phyloP scores from a whole-genome alignment of 768 basidiomycete species.

The Kwoniella dendrophila region DNA sequence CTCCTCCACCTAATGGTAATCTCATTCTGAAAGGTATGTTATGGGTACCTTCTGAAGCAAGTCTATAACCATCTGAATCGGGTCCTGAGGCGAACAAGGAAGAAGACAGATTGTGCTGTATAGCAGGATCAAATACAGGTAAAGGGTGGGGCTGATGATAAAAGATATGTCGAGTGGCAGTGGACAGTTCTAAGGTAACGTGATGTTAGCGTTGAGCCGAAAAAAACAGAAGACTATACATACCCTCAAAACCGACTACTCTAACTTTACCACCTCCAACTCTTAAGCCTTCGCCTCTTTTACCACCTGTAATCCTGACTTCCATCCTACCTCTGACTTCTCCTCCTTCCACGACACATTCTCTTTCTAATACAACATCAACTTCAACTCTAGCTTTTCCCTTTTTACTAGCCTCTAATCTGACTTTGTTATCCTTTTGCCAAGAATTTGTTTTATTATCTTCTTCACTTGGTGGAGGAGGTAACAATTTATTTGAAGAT shows the following conservation, averaged over 20 bases:
- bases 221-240: too few species aligned
- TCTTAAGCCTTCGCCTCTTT: slow-evolving; percentile 63
- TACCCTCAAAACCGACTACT: slow-evolving; percentile 80
- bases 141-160: slow-evolving; percentile 71
- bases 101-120: slow-evolving; percentile 54
- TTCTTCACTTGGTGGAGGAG: slow-evolving; percentile 37
- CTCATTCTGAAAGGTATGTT: slow-evolving; percentile 71
- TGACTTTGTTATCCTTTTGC: slow-evolving; percentile 61
- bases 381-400: slow-evolving; percentile 72
- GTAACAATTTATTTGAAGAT: slow-evolving; percentile 42
- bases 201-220: too few species aligned
- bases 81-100: slow-evolving; percentile 55
- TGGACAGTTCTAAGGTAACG: slow-evolving; percentile 18
- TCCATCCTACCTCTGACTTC: slow-evolving; percentile 70
- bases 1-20: slow-evolving; percentile 64
- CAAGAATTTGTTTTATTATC: slow-evolving; percentile 28
- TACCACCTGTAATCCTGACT: slow-evolving; percentile 65
- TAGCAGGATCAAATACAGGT: slow-evolving; percentile 57
- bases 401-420: slow-evolving; percentile 59
- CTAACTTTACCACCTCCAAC: slow-evolving; percentile 76
- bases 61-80: slow-evolving; percentile 50
- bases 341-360: slow-evolving; percentile 78
- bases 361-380: slow-evolving; percentile 74
- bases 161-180: slow-evolving; percentile 67
- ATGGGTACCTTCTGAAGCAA: slow-evolving; percentile 69